Evolutionary conservation across 331 rosid species (phyloP).

Genomic region (Malus hybrid): DNA sequence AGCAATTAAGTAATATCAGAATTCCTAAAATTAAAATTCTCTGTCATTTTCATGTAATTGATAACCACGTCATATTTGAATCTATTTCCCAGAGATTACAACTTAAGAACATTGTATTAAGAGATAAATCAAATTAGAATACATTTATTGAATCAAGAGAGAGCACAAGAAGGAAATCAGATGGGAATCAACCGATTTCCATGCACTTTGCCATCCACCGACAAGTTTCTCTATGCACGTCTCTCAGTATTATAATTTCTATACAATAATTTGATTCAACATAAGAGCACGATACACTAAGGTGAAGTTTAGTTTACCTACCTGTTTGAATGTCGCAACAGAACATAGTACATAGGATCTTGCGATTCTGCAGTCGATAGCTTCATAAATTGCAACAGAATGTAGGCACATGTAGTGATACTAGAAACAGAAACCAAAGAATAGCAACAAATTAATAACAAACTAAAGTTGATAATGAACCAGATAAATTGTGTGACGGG

Average conservation of each 20-base stretch:
- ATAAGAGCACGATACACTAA: neutral
- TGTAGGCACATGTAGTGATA: constrained; percentile 52
- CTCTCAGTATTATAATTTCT: neutral
- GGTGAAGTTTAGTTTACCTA: constrained; percentile 27
- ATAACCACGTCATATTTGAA: no score
- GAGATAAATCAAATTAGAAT: no score
- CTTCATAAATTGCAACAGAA: constrained; percentile 58
- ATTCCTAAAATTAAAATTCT: no score
- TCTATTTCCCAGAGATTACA: no score
- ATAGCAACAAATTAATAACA: constrained; percentile 12
- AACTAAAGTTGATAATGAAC: neutral
- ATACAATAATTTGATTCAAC: neutral
- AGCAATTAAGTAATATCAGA: no score
- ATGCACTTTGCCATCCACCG: neutral
- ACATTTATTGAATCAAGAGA: no score
- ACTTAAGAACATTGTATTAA: no score
- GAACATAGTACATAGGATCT: constrained; percentile 59
- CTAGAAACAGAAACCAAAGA: constrained; percentile 30
- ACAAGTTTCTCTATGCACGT: neutral
- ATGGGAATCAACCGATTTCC: neutral
- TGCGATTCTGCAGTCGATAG: constrained; percentile 60
- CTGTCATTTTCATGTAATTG: no score
- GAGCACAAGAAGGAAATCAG: neutral
- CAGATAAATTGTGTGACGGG: neutral
- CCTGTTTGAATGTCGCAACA: constrained; percentile 56